Evolutionary conservation across 768 basidiomycete species (phyloP), one percentile per base, ranked within the genome.

Genomic region (Pleurotus cornucopiae): DNA sequence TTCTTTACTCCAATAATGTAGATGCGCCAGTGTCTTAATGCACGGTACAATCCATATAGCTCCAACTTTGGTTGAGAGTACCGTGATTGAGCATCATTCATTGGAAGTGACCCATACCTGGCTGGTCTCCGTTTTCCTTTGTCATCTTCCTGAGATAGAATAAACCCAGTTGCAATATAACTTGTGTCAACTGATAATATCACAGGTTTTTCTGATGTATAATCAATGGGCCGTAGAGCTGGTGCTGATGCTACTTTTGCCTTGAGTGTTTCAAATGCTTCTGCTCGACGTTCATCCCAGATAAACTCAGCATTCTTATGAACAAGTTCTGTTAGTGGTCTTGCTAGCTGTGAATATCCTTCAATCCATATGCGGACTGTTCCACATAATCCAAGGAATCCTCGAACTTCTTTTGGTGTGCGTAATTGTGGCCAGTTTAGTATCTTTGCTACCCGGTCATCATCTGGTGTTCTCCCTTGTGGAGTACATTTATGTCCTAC

Each of bases 1-100:
- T 58, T 64, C 30, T 57, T 59, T 6, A 61, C 25, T 1, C 68
- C 63, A 18, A 66, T 61, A 3, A 63, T 16, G 48, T 60, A 63
- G 0, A 64, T 20, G 0, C 61, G 21, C 37, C 63, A 64, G 14
- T 60, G 59, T 21, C 64, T 44, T 2, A 75, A 47, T 2, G 67
- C 62, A 0, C 67, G 59, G 47, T 59, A 73, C 0, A 72, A 40
- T 1, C 73, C 67, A 49, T 69, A 75, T 0, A 73, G 60, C 58
- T 74, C 71, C 0, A 72, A 44, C 38, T 75, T 74, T 0, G 68
- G 61, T 43, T 74, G 71, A 3, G 68, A 71, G 57, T 70, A 73
- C 14, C 60, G 46, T 2, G 60, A 38, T 57, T 72, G 63, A 2
- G 46, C 45, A 1, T 70, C 23, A 58, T 69, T 71, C 26, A 68